A percentile compares a stretch with the other conserved stretches of the same genome.
phyloP scores from a whole-genome alignment of 2,329 filamentous ascomycete species.

The Alternaria panax region DNA sequence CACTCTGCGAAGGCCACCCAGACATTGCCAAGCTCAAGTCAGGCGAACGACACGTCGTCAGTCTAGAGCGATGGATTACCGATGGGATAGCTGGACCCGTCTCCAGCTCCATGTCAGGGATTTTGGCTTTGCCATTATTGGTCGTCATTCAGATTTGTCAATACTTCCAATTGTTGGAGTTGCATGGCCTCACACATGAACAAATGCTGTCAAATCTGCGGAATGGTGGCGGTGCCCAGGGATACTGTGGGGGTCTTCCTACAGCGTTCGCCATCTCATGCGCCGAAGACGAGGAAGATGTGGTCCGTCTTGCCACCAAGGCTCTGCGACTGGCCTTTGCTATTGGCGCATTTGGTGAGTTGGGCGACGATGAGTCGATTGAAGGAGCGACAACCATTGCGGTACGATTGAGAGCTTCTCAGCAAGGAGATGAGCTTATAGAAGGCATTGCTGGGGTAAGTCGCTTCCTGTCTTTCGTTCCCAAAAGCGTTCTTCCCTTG shows the following conservation, averaged over 20 bases:
- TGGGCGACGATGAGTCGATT: conserved; percentile 23
- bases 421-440: conserved; percentile 27
- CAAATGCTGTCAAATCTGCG: conserved; percentile 15
- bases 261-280: conserved; percentile 23
- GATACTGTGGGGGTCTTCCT: conserved; percentile 20
- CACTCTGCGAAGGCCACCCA: conserved; percentile 6
- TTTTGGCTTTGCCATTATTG: conserved; percentile 27
- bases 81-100: conserved; percentile 21
- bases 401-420: conserved; percentile 21
- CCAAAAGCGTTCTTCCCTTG: background rate
- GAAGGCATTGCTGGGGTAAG: conserved; percentile 25
- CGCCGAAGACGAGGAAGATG: conserved; percentile 22
- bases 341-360: conserved; percentile 21
- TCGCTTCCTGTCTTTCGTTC: background rate
- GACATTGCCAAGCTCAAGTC: conserved; percentile 16
- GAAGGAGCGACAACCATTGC: conserved; percentile 27
- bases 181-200: conserved; percentile 17
- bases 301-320: conserved; percentile 17
- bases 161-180: conserved; percentile 30
- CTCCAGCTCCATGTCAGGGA: conserved; percentile 19
- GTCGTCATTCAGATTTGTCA: conserved; percentile 29
- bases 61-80: conserved; percentile 20
- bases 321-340: conserved; percentile 21
- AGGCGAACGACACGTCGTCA: conserved; percentile 13
- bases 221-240: conserved; percentile 24